Percentiles rank a stretch among this genome's conserved stretches.
These are phyloP conservation scores for Chalciporus sphaerocephalus DNA, from an alignment of 768 basidiomycete genomes.

Conservation along the genomic window DNA sequence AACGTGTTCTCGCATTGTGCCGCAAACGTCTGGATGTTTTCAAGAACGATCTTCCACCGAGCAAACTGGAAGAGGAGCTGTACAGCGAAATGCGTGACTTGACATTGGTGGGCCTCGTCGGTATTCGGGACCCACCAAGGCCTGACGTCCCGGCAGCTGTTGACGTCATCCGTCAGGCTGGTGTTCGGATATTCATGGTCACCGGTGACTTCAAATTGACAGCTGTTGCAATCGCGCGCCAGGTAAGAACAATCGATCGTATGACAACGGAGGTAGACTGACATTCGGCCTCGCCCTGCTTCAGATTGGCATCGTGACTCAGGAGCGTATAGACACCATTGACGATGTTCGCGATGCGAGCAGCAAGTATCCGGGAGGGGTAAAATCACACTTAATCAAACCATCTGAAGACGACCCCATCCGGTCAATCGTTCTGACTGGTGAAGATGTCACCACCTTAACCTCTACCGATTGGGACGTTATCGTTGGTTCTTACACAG, in stretches of 20 bases:
- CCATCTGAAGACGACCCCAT: slow-evolving; percentile 36
- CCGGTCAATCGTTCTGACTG: slow-evolving; percentile 40
- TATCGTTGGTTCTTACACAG: slow-evolving; percentile 35
- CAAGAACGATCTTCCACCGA: slow-evolving; percentile 24
- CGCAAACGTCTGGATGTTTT: slow-evolving; percentile 28
- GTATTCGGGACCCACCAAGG: slow-evolving; percentile 55
- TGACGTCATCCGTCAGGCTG: slow-evolving; percentile 43
- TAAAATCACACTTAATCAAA: slow-evolving; percentile 26
- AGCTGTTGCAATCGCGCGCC: slow-evolving; percentile 46
- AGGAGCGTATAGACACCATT: slow-evolving; percentile 34
- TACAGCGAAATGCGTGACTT: slow-evolving; percentile 36
- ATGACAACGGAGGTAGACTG: slow-evolving; percentile 1
- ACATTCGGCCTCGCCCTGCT: neutral
- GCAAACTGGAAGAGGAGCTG: slow-evolving; percentile 37
- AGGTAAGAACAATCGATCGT: slow-evolving; percentile 30
- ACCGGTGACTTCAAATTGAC: slow-evolving; percentile 56
- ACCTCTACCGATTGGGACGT: slow-evolving; percentile 37
- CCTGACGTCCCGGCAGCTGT: slow-evolving; percentile 47
- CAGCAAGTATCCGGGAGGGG: slow-evolving; percentile 16
- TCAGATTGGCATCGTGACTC: slow-evolving; percentile 42
- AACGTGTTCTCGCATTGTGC: slow-evolving; percentile 50
- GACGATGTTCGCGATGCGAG: slow-evolving; percentile 23
- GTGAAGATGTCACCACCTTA: slow-evolving; percentile 40
- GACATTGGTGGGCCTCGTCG: slow-evolving; percentile 48
- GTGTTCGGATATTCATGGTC: slow-evolving; percentile 53